phyloP scores from a whole-genome alignment of 768 basidiomycete species.

The Serendipita sp. region DNA sequence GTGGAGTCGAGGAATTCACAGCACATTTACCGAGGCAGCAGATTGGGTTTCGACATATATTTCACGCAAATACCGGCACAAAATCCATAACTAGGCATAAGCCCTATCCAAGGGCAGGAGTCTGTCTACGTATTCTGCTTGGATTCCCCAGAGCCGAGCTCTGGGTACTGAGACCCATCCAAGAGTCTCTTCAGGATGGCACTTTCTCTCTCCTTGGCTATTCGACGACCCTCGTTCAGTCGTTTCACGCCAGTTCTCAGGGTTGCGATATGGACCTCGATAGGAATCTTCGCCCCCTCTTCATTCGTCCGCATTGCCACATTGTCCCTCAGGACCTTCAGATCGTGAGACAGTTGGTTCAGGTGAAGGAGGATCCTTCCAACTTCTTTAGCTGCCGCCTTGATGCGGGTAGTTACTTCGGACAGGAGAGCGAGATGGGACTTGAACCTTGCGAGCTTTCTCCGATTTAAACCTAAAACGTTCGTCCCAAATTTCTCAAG shows the following conservation, averaged over 20 bases:
- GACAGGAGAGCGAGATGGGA: neutral
- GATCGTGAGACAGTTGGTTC: neutral
- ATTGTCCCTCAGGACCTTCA: neutral
- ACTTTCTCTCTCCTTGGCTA: neutral
- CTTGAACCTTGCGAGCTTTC: neutral
- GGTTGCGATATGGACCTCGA: constrained; percentile 2
- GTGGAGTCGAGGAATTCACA: too few relatives aligned
- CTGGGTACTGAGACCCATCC: constrained; percentile 1
- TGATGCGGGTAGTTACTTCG: neutral
- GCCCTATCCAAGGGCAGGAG: too few relatives aligned
- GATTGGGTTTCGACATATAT: too few relatives aligned
- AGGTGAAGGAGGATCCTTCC: neutral
- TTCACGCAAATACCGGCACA: too few relatives aligned
- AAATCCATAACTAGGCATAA: too few relatives aligned
- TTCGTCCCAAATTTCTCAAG: neutral
- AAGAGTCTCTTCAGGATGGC: neutral
- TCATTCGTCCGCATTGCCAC: neutral
- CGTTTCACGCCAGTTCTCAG: neutral
- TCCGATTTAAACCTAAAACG: neutral
- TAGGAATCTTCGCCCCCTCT: neutral
- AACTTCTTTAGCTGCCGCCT: neutral
- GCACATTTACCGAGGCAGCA: too few relatives aligned
- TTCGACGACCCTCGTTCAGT: neutral
- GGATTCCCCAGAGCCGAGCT: neutral
- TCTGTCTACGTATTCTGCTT: too few relatives aligned